phyloP scores from a whole-genome alignment of 495 filamentous ascomycete species.

The Podospora pseudopauciseta region DNA sequence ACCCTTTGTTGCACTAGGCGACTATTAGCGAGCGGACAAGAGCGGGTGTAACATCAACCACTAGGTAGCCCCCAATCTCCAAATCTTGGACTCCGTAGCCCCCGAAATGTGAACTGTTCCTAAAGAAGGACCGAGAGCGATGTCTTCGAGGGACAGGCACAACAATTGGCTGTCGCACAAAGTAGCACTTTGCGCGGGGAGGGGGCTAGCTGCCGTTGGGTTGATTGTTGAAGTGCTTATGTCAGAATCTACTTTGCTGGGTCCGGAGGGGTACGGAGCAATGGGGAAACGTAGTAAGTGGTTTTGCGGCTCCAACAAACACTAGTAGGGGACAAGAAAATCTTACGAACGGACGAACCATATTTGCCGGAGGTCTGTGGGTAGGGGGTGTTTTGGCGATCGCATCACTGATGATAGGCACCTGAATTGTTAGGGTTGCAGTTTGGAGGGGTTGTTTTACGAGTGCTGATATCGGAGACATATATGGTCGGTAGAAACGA shows the following conservation, averaged over 20 bases:
- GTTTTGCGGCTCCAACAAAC: not conserved
- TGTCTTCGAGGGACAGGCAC: not conserved
- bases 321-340: not conserved
- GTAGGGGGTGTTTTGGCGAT: not conserved
- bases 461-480: not conserved
- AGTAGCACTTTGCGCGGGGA: not conserved
- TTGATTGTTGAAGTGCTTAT: not conserved
- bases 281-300: not conserved
- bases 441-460: not conserved
- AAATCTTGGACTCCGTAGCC: not conserved
- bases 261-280: not conserved
- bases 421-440: not conserved
- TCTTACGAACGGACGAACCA: not conserved
- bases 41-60: not conserved
- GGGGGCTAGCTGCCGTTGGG: not conserved
- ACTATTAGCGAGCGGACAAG: not conserved
- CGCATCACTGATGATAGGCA: not conserved
- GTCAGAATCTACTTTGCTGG: constrained; percentile 1
- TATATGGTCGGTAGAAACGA: not conserved
- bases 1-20: not conserved
- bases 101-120: not conserved
- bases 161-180: not conserved
- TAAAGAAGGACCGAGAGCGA: not conserved
- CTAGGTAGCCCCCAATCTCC: too few relatives aligned
- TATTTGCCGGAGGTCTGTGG: not conserved